Base-by-base conservation (phyloP, 2,329 filamentous ascomycete genomes). In the Beauveria bassiana region DNA sequence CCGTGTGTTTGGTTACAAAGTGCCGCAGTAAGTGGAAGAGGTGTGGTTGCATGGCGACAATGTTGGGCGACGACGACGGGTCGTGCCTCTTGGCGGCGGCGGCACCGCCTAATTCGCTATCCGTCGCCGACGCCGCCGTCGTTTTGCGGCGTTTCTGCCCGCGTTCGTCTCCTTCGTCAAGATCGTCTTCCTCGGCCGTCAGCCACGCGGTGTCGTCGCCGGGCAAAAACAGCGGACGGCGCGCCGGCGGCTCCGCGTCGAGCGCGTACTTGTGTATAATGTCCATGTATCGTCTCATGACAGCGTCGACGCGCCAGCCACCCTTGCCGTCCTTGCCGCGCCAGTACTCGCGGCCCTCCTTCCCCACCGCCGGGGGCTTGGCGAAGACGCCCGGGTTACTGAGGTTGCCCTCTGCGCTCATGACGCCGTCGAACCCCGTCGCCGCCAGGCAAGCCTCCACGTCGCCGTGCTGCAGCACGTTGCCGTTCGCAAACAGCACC, bases 401-500 rank as follows among this genome's bases (percentile, higher is more conserved):
- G 0, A 99, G 81, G 71, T 97, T 96, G 0, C 92, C 95, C 75
- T 99, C 95, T 5, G 95, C 95, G 66, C 89, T 93, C 95, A 99
- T 98, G 57, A 99, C 86, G 20, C 84, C 95, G 72, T 99, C 95
- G 1, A 88, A 93, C 1, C 93, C 92, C 1, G 95, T 99, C 5
- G 81, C 90, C 55, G 86, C 83, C 22, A 99, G 77, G 70, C 93
- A 98, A 22, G 77, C 78, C 56, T 88, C 83, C 12, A 99, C 78
- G 71, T 99, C 93, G 0, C 80, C 86, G 62, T 88, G 82, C 71
- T 90, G 88, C 62, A 99, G 77, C 42, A 97, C 88, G 70, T 99
- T 99, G 14, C 95, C 95, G 73, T 99, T 99, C 3, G 95, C 95
- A 71, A 99, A 98, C 3, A 99, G 85, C 26, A 99, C 95, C 8